A percentile compares a stretch with the other conserved stretches of the same genome.
These are phyloP conservation scores for Cladosporium sp. DNA, from an alignment of 2,329 filamentous ascomycete species.

Conservation along the genomic window DNA sequence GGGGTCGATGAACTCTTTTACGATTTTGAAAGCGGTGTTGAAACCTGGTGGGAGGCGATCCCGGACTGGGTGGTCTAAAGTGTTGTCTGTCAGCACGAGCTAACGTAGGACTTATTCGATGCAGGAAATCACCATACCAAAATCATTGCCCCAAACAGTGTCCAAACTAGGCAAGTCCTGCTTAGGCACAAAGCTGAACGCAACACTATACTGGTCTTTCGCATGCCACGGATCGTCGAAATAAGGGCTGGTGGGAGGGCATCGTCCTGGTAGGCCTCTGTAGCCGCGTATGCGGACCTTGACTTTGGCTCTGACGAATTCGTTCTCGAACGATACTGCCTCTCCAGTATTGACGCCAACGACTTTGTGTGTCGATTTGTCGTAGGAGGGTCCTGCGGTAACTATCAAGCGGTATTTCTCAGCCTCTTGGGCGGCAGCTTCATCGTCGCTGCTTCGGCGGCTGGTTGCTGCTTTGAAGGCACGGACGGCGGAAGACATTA, in stretches of 20 bases:
- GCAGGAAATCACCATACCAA: constrained; percentile 41
- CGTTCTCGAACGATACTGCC: constrained; percentile 63
- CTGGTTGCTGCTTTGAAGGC: constrained; percentile 25
- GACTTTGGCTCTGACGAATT: constrained; percentile 67
- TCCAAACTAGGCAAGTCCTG: constrained; percentile 64
- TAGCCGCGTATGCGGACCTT: constrained; percentile 74
- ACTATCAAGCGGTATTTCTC: constrained; percentile 75
- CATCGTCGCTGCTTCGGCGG: constrained; percentile 26
- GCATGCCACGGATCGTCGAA: constrained; percentile 71
- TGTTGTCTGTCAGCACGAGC: background rate
- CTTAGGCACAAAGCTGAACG: constrained; percentile 74
- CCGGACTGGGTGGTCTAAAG: constrained; percentile 73
- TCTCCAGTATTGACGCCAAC: constrained; percentile 73
- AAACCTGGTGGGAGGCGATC: constrained; percentile 84
- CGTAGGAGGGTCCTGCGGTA: constrained; percentile 77
- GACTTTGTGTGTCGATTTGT: constrained; percentile 65
- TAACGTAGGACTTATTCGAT: too few species aligned
- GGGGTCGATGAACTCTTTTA: constrained; percentile 88
- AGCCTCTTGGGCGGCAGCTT: constrained; percentile 44
- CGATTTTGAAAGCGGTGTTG: constrained; percentile 77
- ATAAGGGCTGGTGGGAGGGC: constrained; percentile 70
- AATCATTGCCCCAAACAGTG: constrained; percentile 91
- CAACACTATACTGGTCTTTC: constrained; percentile 81
- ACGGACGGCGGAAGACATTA: constrained; percentile 32
- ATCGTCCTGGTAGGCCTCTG: constrained; percentile 65